Evolutionary conservation across 2,329 filamentous ascomycete species (phyloP), one percentile per base, ranked within the genome.

Genomic region (Apiospora kogelbergensis): DNA sequence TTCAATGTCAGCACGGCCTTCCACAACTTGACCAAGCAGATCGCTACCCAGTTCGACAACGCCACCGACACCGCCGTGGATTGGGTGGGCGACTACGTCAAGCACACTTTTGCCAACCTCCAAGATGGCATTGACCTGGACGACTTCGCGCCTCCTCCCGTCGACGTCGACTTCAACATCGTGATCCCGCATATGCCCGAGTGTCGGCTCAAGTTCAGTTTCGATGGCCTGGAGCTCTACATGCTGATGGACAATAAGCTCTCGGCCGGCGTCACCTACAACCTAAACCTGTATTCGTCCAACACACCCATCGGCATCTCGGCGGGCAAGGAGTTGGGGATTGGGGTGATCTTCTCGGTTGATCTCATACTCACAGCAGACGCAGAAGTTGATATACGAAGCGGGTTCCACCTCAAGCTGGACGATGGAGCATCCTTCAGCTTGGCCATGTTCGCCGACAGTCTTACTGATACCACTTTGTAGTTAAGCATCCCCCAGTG

Each of bases 331-430:
- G 77, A 82, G 1, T 70, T 85, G 0, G 75, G 82, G 26, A 70
- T 87, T 0, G 87, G 87, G 0, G 76, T 85, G 1, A 75, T 86
- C 1, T 83, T 87, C 53, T 78, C 79, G 0, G 76, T 88, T 1
- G 86, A 89, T 67, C 77, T 90, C 20, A 84, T 89, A 30, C 72
- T 89, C 33, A 82, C 77, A 17, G 82, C 81, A 0, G 79, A 86
- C 2, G 79, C 79, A 0, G 77, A 82, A 53, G 79, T 89, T 26
- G 81, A 84, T 37, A 84, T 90, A 15, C 84, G 79, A 65, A 85
- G 79, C 22, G 88, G 88, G 0, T 84, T 90, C 42, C 87, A 89
- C 71, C 80, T 89, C 67, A 81, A 82, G 66, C 76, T 89, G 0
- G 83, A 89, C 3, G 84, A 89, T 57, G 82, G 82, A 0, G 73